Conservation (phyloP, 179 eudicot species). For the Corrigiola litoralis region DNA sequence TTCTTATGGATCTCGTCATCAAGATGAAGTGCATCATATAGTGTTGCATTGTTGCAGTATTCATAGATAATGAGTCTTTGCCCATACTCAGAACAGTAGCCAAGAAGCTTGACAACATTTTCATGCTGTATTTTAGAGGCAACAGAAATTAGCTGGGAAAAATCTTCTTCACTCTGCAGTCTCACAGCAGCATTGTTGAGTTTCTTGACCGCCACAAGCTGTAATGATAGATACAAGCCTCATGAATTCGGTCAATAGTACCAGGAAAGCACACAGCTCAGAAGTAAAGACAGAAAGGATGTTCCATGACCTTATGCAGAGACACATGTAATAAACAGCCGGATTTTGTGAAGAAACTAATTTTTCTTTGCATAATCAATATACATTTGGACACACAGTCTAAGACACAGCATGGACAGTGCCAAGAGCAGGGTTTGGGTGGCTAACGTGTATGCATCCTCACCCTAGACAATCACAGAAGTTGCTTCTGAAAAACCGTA, state of each 20-base stretch:
- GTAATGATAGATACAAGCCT: constrained; percentile 2
- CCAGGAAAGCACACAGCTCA: neutral
- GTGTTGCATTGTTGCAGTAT: constrained; percentile 62
- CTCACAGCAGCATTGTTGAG: constrained; percentile 43
- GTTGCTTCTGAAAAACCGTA: too few relatives aligned
- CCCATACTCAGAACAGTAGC: constrained; percentile 75
- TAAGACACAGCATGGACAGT: too few relatives aligned
- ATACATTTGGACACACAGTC: too few relatives aligned
- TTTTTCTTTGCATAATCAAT: too few relatives aligned
- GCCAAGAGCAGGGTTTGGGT: too few relatives aligned
- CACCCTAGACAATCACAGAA: too few relatives aligned
- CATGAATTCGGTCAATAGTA: neutral
- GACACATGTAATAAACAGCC: too few relatives aligned
- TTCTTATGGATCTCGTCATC: constrained; percentile 60
- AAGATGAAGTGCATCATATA: constrained; percentile 66
- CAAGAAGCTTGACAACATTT: constrained; percentile 62
- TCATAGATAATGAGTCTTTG: constrained; percentile 58
- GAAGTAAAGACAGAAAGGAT: neutral
- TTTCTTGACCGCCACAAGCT: constrained; percentile 85
- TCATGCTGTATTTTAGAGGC: constrained; percentile 58
- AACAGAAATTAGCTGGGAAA: constrained; percentile 49
- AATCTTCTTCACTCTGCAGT: constrained; percentile 47
- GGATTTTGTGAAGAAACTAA: too few relatives aligned
- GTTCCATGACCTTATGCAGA: neutral
- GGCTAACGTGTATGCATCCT: too few relatives aligned